Evolutionary conservation across 495 filamentous ascomycete genomes (phyloP).

Genomic region (Apodospora peruviana): DNA sequence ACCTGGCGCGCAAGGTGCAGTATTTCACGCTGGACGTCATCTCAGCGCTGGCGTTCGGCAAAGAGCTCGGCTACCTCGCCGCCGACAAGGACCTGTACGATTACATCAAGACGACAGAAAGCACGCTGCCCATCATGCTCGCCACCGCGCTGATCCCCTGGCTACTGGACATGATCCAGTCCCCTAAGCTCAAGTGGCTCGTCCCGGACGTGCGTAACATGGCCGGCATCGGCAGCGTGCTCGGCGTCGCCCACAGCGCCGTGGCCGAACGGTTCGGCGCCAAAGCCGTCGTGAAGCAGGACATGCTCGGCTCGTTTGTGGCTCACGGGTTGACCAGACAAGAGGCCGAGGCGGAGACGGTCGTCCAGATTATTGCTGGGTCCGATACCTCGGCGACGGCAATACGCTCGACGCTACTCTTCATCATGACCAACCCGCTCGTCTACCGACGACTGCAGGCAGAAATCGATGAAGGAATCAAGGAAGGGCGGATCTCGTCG

Average conservation of each 20-base stretch:
- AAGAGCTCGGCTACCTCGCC: conserved; percentile 29
- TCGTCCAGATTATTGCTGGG: conserved; percentile 16
- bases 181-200: conserved; percentile 1
- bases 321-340: conserved; percentile 7
- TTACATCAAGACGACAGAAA: not conserved
- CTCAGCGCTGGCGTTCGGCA: conserved; percentile 28
- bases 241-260: too few relatives aligned
- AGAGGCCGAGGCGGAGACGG: conserved; percentile 8
- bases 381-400: conserved; percentile 13
- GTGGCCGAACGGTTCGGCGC: conserved; percentile 1
- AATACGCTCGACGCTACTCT: conserved; percentile 11
- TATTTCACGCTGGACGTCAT: conserved; percentile 41
- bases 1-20: conserved; percentile 35
- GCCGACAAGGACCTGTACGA: conserved; percentile 23
- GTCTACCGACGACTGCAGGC: conserved; percentile 50
- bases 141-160: conserved; percentile 1
- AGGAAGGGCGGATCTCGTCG: conserved; percentile 39
- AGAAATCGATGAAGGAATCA: conserved; percentile 36
- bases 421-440: conserved; percentile 13
- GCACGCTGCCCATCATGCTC: conserved; percentile 1
- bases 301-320: conserved; percentile 26
- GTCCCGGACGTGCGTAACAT: conserved; percentile 1
- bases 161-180: not conserved
- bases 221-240: not conserved
- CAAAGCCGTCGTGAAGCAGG: conserved; percentile 4